Conservation (phyloP, 345 rosid genomes). For the Lagerstroemia speciosa region DNA sequence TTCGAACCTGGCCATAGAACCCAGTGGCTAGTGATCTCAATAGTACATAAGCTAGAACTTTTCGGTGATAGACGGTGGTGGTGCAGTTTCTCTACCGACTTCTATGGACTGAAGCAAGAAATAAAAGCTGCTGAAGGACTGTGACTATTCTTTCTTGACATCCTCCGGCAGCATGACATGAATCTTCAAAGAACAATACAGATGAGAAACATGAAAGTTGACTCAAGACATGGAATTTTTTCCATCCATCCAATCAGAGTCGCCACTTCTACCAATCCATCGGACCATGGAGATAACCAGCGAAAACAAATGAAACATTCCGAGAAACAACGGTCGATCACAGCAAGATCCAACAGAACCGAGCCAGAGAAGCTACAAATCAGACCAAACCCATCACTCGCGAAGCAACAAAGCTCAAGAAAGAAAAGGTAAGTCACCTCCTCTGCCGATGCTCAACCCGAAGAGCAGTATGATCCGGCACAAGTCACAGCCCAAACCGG, state of each 20-base stretch:
- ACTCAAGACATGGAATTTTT: background rate
- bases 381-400: background rate
- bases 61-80: no score
- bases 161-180: no score
- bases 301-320: background rate
- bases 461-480: constrained; percentile 52
- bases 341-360: background rate
- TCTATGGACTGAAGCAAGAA: background rate
- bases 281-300: no score
- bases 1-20: no score
- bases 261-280: no score
- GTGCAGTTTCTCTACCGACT: background rate
- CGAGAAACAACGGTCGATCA: background rate
- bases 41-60: no score
- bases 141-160: no score
- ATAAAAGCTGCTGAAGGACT: no score
- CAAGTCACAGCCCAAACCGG: constrained; percentile 65
- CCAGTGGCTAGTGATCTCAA: no score
- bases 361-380: background rate
- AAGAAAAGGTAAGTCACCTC: constrained; percentile 25
- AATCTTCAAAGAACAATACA: no score
- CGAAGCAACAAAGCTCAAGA: background rate
- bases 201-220: no score
- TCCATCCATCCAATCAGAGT: background rate
- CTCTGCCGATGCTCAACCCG: constrained; percentile 52